These are phyloP conservation scores for Ophiocytium majus DNA, from an alignment of 352 stramenopile genomes.

Conservation along the genomic window DNA sequence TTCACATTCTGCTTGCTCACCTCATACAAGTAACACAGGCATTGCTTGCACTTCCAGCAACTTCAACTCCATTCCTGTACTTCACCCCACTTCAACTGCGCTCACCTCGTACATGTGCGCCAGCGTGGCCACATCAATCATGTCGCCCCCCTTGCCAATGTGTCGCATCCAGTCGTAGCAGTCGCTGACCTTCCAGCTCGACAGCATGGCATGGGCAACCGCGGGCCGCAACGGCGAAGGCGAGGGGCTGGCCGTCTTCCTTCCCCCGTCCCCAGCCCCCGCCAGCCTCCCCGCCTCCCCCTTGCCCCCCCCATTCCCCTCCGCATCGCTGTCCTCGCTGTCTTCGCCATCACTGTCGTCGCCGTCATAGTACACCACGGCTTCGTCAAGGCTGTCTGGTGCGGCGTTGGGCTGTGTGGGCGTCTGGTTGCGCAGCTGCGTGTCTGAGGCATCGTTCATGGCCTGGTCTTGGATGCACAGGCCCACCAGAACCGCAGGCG, in stretches of 20 bases:
- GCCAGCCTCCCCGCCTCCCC: background rate
- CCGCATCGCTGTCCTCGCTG: conserved; percentile 18
- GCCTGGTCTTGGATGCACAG: conserved; percentile 16
- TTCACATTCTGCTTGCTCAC: no score
- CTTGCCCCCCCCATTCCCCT: background rate
- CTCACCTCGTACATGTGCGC: conserved; percentile 19
- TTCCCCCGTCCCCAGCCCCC: no score
- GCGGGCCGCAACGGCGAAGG: background rate
- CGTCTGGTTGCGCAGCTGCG: background rate
- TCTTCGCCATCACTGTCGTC: conserved; percentile 8
- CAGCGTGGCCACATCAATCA: conserved; percentile 14
- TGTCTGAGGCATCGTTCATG: background rate
- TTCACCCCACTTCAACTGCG: background rate
- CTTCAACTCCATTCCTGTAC: no score
- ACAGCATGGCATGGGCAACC: background rate
- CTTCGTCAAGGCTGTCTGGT: background rate
- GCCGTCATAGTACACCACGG: background rate
- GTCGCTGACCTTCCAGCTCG: background rate
- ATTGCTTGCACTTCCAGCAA: no score
- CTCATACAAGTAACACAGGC: no score
- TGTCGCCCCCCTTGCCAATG: conserved; percentile 22
- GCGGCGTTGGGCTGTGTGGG: background rate
- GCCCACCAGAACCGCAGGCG: background rate
- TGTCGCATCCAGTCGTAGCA: conserved; percentile 26
- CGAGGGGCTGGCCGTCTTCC: background rate